Evolutionary conservation across 306 rosid genomes (phyloP), one percentile per base, ranked within the genome.

Genomic region (Pterocarpus santalinus): DNA sequence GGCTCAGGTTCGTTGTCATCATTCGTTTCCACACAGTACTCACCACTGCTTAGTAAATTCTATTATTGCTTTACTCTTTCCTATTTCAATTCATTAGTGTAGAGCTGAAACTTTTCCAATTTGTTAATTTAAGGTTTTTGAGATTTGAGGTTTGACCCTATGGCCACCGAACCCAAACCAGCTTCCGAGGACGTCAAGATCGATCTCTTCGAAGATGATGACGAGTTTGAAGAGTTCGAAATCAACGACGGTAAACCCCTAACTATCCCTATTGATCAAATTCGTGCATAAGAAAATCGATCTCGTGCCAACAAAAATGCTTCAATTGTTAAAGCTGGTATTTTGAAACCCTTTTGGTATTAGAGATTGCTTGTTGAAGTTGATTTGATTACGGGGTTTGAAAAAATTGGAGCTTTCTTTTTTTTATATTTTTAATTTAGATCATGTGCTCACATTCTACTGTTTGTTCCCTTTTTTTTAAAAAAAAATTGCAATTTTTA

Each of bases 181-280:
- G 84, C 84, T 11, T 66, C 92, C 3, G 97, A 93, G 60, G 98
- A 87, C 47, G 87, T 89, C 57, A 93, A 93, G 97, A 82, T 91
- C 77, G 98, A 93, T 78, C 92, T 93, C 69, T 91, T 93, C 72
- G 97, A 93, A 80, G 97, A 93, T 61, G 98, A 93, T 34, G 98
- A 91, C 32, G 98, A 93, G 72, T 93, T 93, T 70, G 94, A 93
- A 47, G 97, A 93, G 90, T 93, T 93, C 77, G 94, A 93, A 47
- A 85, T 90, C 83, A 85, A 89, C 41, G 93, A 89, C 85, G 97
- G 47, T 22, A 22, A 22, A 22, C 28, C 28, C 28, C 28, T 38
- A 38, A 38, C 41, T 38, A 5, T 38, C 6, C 41, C 6, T 38
- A 38, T 38, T 1, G 41, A 6, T 38, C 41, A 4, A 38, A 38